Evolutionary conservation across 345 rosid species (phyloP).

Genomic region (Eucalyptus fibrosa): DNA sequence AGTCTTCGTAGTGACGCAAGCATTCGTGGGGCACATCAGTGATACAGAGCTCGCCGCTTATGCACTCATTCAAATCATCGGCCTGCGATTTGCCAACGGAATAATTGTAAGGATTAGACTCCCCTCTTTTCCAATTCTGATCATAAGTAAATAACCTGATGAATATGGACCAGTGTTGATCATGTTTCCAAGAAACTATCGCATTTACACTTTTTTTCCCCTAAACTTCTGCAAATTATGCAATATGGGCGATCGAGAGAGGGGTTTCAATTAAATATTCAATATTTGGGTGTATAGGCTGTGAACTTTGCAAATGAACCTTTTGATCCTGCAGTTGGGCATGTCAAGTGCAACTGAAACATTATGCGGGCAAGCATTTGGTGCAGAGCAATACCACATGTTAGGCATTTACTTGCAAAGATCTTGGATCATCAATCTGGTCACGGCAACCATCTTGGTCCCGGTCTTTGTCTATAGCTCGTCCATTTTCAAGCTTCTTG

Average conservation of each 20-base stretch:
- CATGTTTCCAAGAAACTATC: background rate
- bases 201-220: background rate
- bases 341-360: slow-evolving; percentile 13
- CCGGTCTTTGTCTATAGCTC: background rate
- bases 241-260: background rate
- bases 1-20: slow-evolving; percentile 2
- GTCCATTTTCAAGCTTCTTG: background rate
- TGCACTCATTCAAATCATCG: slow-evolving; percentile 2
- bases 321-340: background rate
- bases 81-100: background rate
- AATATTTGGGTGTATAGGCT: background rate
- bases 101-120: background rate
- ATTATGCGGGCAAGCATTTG: slow-evolving; percentile 5
- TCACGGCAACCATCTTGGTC: background rate
- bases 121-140: background rate
- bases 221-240: background rate
- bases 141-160: background rate
- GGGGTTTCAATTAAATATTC: background rate
- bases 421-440: slow-evolving; percentile 1
- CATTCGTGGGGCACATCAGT: slow-evolving; percentile 1
- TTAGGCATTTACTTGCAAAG: slow-evolving; percentile 4
- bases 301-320: background rate
- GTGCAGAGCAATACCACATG: slow-evolving; percentile 7
- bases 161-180: background rate
- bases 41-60: background rate